phyloP scores from a whole-genome alignment of 257 asterid genomes.

The Gynochthodes officinalis region DNA sequence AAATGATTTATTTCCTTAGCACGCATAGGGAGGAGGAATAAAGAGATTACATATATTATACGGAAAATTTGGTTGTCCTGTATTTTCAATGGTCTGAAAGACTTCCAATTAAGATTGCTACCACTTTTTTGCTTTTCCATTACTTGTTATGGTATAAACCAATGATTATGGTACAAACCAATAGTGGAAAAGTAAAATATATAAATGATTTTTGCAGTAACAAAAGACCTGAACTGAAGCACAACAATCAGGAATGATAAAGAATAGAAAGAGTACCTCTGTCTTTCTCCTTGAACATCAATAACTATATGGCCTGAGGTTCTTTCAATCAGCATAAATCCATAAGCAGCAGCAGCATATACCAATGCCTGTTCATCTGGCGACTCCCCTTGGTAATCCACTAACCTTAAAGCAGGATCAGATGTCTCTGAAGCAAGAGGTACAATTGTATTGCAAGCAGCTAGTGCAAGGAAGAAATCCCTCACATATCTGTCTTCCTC shows the following conservation, averaged over 20 bases:
- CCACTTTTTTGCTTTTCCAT: not conserved
- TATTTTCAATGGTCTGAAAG: not conserved
- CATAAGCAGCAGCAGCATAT: constrained; percentile 94
- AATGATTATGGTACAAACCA: not conserved
- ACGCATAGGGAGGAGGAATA: not conserved
- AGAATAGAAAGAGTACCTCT: constrained; percentile 51
- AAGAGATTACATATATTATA: too few species aligned
- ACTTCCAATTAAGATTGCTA: not conserved
- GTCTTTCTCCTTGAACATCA: constrained; percentile 81
- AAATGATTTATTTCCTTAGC: not conserved
- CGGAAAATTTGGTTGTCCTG: not conserved
- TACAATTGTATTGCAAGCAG: constrained; percentile 98
- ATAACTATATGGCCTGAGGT: constrained; percentile 87
- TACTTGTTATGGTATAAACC: not conserved
- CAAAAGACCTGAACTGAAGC: constrained; percentile 5
- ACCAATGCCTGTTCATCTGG: constrained; percentile 99
- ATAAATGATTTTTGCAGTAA: constrained; percentile 4
- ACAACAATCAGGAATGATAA: constrained; percentile 6
- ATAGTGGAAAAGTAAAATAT: not conserved
- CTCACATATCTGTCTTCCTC: constrained; percentile 53
- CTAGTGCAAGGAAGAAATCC: constrained; percentile 84
- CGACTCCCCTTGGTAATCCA: constrained; percentile 97
- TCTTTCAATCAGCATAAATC: constrained; percentile 93
- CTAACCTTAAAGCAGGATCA: constrained; percentile 71
- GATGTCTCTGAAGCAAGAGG: constrained; percentile 70